Conservation (phyloP, 169 alveolate species). For the Cryptosporidium bovis region DNA sequence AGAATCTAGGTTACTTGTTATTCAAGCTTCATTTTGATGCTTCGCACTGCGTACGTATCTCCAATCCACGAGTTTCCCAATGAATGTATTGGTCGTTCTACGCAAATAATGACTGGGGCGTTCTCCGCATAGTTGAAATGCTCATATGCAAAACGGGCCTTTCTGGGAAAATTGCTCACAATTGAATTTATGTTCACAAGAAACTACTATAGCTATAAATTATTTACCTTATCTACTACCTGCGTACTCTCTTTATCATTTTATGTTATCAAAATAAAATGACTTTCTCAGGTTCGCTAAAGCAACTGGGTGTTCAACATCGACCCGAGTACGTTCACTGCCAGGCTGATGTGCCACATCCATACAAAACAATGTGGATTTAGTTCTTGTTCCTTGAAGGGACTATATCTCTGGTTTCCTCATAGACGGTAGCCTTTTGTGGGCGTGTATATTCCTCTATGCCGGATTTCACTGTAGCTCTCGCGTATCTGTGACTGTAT, state of each 20-base stretch:
- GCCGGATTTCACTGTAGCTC: too few species aligned
- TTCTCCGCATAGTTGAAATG: conserved; percentile 46
- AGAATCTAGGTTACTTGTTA: background rate
- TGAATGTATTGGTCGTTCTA: conserved; percentile 51
- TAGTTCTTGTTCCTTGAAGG: too few species aligned
- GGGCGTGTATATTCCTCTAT: too few species aligned
- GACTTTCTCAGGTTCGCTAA: conserved; percentile 74
- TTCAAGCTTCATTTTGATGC: background rate
- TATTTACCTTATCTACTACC: background rate
- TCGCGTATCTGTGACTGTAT: too few species aligned
- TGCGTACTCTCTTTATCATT: conserved; percentile 73
- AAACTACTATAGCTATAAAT: background rate
- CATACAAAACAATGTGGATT: conserved; percentile 6
- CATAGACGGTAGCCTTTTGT: too few species aligned
- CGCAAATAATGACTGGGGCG: conserved; percentile 13
- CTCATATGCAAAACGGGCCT: background rate
- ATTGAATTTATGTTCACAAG: background rate
- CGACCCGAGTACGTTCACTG: background rate
- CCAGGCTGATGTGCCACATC: conserved; percentile 39
- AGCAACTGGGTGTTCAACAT: conserved; percentile 36
- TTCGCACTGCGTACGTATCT: conserved; percentile 61
- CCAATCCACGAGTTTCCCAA: conserved; percentile 8
- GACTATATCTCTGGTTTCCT: too few species aligned
- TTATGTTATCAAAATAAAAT: background rate
- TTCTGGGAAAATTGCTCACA: conserved; percentile 53